These are phyloP conservation scores for Clarireedia hainanense DNA, from an alignment of 2,329 filamentous ascomycete genomes.

Conservation along the genomic window DNA sequence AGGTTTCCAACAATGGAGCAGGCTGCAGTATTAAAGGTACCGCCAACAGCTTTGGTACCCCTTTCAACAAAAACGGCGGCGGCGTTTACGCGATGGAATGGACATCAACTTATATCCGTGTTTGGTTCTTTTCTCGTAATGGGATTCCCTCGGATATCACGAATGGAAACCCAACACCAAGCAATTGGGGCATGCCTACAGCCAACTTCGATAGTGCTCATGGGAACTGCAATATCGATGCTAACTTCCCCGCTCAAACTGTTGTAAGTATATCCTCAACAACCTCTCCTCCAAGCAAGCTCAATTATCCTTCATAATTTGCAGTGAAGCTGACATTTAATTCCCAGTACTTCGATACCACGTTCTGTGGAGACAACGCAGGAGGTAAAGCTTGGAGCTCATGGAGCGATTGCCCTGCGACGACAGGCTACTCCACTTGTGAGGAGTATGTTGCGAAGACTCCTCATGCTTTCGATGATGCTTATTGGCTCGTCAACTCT, in stretches of 20 bases:
- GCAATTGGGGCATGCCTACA: slow-evolving; percentile 57
- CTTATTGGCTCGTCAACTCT: slow-evolving; percentile 71
- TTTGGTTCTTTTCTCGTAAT: slow-evolving; percentile 53
- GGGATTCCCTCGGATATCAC: slow-evolving; percentile 64
- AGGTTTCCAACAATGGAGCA: slow-evolving; percentile 31
- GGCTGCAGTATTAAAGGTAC: slow-evolving; percentile 31
- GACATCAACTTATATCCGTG: slow-evolving; percentile 36
- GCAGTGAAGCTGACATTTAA: not conserved
- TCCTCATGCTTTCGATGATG: slow-evolving; percentile 60
- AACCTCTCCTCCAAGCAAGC: not conserved
- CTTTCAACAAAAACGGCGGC: slow-evolving; percentile 26
- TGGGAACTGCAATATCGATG: slow-evolving; percentile 58
- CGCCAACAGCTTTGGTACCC: slow-evolving; percentile 29
- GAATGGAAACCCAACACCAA: slow-evolving; percentile 51
- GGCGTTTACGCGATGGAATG: slow-evolving; percentile 55
- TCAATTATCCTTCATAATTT: not conserved
- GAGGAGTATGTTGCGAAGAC: slow-evolving; percentile 63
- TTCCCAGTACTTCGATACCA: slow-evolving; percentile 54
- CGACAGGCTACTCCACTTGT: slow-evolving; percentile 61
- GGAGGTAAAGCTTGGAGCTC: slow-evolving; percentile 41
- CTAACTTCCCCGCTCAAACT: slow-evolving; percentile 62
- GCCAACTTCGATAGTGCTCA: slow-evolving; percentile 48
- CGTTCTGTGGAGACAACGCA: slow-evolving; percentile 84
- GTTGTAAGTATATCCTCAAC: slow-evolving; percentile 42
- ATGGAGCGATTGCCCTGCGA: slow-evolving; percentile 42